phyloP scores from a whole-genome alignment of 2,329 filamentous ascomycete genomes.

The Penicillium sp. region DNA sequence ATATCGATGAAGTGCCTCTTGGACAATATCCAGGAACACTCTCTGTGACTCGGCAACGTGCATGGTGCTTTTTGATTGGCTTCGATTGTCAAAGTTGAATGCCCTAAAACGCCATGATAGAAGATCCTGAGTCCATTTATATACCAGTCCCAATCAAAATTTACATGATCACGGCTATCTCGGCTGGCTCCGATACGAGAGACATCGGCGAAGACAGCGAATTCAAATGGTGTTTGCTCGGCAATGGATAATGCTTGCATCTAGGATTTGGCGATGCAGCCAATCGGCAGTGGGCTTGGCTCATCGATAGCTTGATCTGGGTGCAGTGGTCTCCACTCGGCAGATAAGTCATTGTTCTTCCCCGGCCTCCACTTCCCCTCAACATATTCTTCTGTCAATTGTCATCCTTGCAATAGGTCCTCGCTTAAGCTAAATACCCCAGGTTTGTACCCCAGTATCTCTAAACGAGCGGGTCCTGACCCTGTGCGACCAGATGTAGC shows the following conservation, averaged over 20 bases:
- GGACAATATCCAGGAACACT: constrained; percentile 25
- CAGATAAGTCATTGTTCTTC: constrained; percentile 10
- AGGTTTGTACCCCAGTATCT: not conserved
- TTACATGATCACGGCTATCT: not conserved
- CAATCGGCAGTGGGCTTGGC: constrained; percentile 19
- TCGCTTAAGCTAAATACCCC: constrained; percentile 4
- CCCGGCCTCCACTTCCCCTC: constrained; percentile 11
- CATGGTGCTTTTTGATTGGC: constrained; percentile 15
- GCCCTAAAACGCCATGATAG: not conserved
- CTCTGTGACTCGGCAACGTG: constrained; percentile 23
- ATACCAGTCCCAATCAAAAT: not conserved
- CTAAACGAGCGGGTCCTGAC: not conserved
- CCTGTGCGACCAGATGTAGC: constrained; percentile 5
- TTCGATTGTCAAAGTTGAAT: not conserved
- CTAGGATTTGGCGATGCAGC: constrained; percentile 20
- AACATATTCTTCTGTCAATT: not conserved
- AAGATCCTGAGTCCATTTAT: not conserved
- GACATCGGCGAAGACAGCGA: not conserved
- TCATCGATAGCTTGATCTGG: not conserved
- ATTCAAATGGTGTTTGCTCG: not conserved
- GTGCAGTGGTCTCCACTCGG: constrained; percentile 7
- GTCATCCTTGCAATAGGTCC: not conserved
- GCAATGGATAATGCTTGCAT: constrained; percentile 2
- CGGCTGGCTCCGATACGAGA: not conserved
- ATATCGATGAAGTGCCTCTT: constrained; percentile 22